Evolutionary conservation across 352 stramenopile genomes (phyloP), one percentile per base, ranked within the genome.

Genomic region (Phytophthora cryptogea): DNA sequence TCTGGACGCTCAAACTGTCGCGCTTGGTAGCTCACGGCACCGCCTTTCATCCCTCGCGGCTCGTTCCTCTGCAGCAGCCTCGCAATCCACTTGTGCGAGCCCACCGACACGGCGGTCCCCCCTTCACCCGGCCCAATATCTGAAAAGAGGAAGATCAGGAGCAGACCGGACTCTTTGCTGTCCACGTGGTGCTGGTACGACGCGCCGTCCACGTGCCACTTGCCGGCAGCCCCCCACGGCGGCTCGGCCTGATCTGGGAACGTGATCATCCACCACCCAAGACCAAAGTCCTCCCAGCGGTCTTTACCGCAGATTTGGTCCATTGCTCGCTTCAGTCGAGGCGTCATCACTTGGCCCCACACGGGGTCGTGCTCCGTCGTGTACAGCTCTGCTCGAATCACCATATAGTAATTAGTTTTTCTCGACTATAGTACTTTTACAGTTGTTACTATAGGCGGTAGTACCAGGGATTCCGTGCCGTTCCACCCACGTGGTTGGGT

Each of bases 181-280:
- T 94, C 71, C 13, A 90, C 40, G 32, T 87, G 80, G 44, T 93
- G 86, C 52, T 85, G 70, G 63, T 91, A 93, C 30, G 78, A 66
- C 9, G 83, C 80, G 20, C 86, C 86, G 66, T 94, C 85, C 14
- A 94, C 77, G 53, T 95, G 86, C 86, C 86, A 95, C 52, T 86
- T 88, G 23, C 86, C 86, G 1, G 83, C 83, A 41, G 81, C 65
- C 5, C 44, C 74, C 86, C 84, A 94, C 16, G 84, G 80, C 27
- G 66, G 63, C 36, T 74, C 47, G 0, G 61, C 40, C 32, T 86
- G 78, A 4, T 72, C 60, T 7, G 85, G 83, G 52, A 94, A 95
- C 31, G 86, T 94, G 48, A 94, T 59, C 57, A 92, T 87, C 86
- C 85, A 94, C 86, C 84, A 94, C 13, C 86, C 86, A 31, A 86